Evolutionary conservation across 179 eudicot species (phyloP), one percentile per base, ranked within the genome.

Genomic region (Corrigiola litoralis): DNA sequence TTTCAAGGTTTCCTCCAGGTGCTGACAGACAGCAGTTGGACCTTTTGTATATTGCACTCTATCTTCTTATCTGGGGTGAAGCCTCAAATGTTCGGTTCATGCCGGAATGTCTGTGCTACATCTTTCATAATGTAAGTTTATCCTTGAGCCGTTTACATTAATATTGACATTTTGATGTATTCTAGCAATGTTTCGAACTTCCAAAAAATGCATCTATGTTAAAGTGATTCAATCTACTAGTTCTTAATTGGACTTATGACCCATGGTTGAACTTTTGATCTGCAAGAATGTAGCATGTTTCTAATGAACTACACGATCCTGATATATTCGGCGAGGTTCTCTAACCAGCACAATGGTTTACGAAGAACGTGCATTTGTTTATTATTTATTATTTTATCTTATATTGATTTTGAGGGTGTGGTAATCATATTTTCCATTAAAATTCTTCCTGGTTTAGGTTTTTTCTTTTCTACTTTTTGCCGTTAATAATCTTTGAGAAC

Each of bases 61-160:
- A 91, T 88, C 88, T 95, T 63, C 99, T 95, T 68, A 95, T 95
- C 5, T 95, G 99, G 99, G 99, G 99, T 27, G 99, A 95, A 87
- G 99, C 99, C 68, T 88, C 99, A 68, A 95, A 95, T 77, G 60
- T 95, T 61, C 91, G 99, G 50, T 95, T 95, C 65, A 86, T 95
- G 96, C 96, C 97, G 18, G 99, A 95, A 76, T 95, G 99, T 75
- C 56, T 95, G 53, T 88, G 99, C 83, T 95, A 88, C 74, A 95
- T 95, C 73, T 95, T 95, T 71, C 99, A 95, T 71, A 80, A 78
- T 63, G 99, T 91, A 77, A 56, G 95, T 72, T 51, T 58, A 24
- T 32, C 52, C 31, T 32, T 44, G 42, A 52, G 58, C 23, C 42
- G 24, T 58, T 16, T 50, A 5, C 8, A 3, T 44, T 11, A 8